Base-by-base conservation (phyloP, 2,329 filamentous ascomycete species). In the Xylariaceae sp. region DNA sequence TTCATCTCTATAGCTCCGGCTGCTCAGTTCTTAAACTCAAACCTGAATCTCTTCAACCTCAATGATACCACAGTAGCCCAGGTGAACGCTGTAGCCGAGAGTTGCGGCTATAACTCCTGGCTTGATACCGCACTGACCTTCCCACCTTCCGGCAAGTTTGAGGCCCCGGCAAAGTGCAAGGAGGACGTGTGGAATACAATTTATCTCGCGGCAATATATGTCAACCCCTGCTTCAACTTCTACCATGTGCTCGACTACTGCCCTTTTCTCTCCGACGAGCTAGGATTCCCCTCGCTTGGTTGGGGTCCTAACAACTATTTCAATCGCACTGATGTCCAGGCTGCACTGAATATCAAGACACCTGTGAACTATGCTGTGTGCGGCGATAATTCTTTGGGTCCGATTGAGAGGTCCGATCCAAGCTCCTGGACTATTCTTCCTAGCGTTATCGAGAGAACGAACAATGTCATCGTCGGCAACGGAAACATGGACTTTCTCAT, bases 391-490 rank as follows among this genome's bases (percentile, higher is more conserved):
- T 67, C 63, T 12, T 33, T 43, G 12, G 27, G 20, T 43, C 22
- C 33, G 19, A 19, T 20, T 5, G 11, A 6, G 22, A n/a, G 22
- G 20, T 29, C 40, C 6, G 14, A 7, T 79, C 71, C 22, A 70
- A 66, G 17, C 79, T 32, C 74, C 21, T 78, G 77, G 2, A 74
- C 19, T 64, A 48, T 72, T 76, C 74, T 91, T 0, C 85, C 85
- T 1, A 68, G 77, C 23, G 80, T 92, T 21, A 87, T 92, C 51
- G 86, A 92, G 56, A 72, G 73, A 32, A 85, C 85, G 2, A 74
- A 84, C 35, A 82, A 83, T 49, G 86, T 86, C 7, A 74, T 93
- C 52, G 80, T 92, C 55, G 83, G 74, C 2, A 85, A 90, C 57
- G 87, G 85, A 6, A 69, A 76, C 41, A 73, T 84, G 16, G 87